Evolutionary conservation across 1,139 yeast genomes (phyloP), one percentile per base, ranked within the genome.

Genomic region (Protomyces lactucae-debilis): DNA sequence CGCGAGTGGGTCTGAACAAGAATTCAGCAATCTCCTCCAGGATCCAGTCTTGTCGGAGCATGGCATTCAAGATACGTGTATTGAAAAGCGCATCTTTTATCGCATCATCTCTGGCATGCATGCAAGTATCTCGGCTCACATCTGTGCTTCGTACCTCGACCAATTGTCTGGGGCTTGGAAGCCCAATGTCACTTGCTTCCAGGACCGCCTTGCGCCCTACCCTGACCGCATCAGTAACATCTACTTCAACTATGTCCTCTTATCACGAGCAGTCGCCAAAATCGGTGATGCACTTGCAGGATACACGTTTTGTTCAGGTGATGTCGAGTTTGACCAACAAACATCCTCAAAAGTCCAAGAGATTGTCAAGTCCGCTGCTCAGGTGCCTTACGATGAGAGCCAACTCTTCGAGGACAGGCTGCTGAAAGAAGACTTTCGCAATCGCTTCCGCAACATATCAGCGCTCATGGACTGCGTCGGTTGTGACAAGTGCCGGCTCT

Each of bases 391-490:
- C 78, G 84, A 83, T 78, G 96, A 79, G 72, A 77, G 77, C 65
- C 74, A 73, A 67, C 80, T 80, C 71, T 88, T 80, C 67, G 69
- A 74, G 8, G 68, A 74, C 75, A 85, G 74, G 68, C 80, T 83
- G 68, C 77, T 88, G 67, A 87, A 88, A 70, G 85, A 87, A 68
- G 98, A 93, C 72, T 92, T 93, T 76, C 82, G 95, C 69, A 76
- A 83, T 53, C 85, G 96, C 66, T 95, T 93, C 75, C 85, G 85
- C 73, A 95, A 93, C 74, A 95, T 93, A 40, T 86, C 96, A 39
- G 87, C 89, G 61, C 84, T 93, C 60, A 93, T 95, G 97, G 97
- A 93, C 76, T 93, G 99, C 79, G 98, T 93, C 57, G 97, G 97
- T 46, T 93, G 99, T 78, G 99, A 93, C 75, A 82, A 98, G 74